Evolutionary conservation across 2,329 filamentous ascomycete species (phyloP).

Genomic region (Pseudopithomyces maydicus): DNA sequence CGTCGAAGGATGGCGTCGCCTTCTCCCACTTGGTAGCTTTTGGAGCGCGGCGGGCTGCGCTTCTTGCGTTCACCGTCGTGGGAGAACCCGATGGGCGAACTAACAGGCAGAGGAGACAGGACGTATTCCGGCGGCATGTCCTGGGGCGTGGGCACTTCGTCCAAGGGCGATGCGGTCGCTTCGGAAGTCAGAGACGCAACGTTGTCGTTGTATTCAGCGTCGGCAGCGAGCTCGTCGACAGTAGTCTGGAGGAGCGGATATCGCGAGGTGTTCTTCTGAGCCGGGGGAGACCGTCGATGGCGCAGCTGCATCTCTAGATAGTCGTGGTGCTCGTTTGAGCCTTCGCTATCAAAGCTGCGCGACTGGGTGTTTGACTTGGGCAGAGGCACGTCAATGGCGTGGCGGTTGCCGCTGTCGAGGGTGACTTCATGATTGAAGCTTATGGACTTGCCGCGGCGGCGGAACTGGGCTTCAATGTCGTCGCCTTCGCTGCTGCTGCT

Average conservation of each 20-base stretch:
- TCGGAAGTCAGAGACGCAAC: constrained; percentile 51
- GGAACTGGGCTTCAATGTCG: constrained; percentile 33
- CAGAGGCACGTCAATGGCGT: constrained; percentile 44
- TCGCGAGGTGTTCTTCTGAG: constrained; percentile 30
- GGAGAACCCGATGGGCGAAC: constrained; percentile 45
- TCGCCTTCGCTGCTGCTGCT: constrained; percentile 33
- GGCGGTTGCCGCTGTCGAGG: constrained; percentile 47
- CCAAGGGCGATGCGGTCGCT: constrained; percentile 46
- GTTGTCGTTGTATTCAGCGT: constrained; percentile 37
- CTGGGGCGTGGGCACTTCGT: constrained; percentile 46
- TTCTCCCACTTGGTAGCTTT: constrained; percentile 36
- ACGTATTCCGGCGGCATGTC: constrained; percentile 40
- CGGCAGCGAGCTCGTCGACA: constrained; percentile 36
- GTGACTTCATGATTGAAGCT: constrained; percentile 48
- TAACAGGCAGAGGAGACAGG: constrained; percentile 39
- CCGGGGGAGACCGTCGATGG: constrained; percentile 26
- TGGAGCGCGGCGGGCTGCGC: constrained; percentile 34
- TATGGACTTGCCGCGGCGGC: constrained; percentile 45
- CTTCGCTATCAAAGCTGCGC: constrained; percentile 31
- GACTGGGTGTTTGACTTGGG: constrained; percentile 32
- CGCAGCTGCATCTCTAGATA: constrained; percentile 38
- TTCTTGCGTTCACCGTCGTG: constrained; percentile 24
- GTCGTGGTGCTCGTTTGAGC: constrained; percentile 38
- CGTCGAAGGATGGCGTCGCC: constrained; percentile 42
- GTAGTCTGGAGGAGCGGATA: constrained; percentile 44